phyloP scores from a whole-genome alignment of 257 asterid species.

The Nicotiana noctiflora region DNA sequence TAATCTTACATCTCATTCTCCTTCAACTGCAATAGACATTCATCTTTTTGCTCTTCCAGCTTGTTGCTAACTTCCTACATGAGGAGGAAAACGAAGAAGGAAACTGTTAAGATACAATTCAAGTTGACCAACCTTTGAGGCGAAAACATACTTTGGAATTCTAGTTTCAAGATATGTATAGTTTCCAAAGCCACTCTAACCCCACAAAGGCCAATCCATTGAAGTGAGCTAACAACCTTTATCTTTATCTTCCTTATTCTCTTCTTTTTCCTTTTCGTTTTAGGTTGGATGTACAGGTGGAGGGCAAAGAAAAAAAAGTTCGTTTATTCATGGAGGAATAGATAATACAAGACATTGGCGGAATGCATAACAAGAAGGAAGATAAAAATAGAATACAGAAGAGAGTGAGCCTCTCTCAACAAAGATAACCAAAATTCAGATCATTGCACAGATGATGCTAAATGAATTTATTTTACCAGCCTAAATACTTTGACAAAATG shows the following conservation, averaged over 20 bases:
- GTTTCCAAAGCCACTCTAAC: not conserved
- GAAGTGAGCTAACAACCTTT: not conserved
- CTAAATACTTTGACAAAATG: not conserved
- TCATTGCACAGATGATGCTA: not conserved
- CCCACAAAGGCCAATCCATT: not conserved
- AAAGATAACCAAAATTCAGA: not conserved
- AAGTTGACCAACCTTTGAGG: not conserved
- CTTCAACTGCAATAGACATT: constrained; percentile 78
- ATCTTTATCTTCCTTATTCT: not conserved
- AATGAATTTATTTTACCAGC: not conserved
- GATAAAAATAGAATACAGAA: not conserved
- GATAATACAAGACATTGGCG: not conserved
- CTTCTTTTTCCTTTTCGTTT: not conserved
- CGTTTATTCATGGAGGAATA: not conserved
- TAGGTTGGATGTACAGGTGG: not conserved
- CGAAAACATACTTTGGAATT: not conserved
- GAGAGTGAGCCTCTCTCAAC: not conserved
- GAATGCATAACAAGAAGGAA: not conserved
- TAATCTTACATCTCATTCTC: constrained; percentile 91
- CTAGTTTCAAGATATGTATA: not conserved
- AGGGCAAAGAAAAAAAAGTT: not conserved
- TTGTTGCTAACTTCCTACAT: constrained; percentile 78
- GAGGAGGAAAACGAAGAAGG: not conserved
- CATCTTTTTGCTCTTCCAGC: constrained; percentile 98
- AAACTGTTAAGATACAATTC: not conserved